Base-by-base conservation (phyloP, 23 red algal genomes). In the Rhodosorus marinus region DNA sequence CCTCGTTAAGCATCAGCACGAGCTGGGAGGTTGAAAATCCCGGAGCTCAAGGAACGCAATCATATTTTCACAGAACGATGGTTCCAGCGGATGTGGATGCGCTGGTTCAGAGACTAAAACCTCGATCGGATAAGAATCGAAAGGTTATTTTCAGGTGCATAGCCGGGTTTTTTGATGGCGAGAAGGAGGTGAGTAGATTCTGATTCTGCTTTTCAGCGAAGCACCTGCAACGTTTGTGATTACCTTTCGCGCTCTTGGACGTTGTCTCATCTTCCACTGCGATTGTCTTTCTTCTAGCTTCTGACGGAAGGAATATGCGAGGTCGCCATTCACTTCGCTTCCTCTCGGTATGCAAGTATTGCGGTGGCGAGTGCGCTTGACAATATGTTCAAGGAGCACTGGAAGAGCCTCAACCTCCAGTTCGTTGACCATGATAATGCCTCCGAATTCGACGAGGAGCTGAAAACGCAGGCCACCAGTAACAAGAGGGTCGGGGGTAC, bases 111-210 rank as follows among this genome's bases (percentile, higher is more conserved):
- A n/a, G n/a, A n/a, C n/a, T n/a, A n/a, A n/a, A n/a, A n/a, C n/a
- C n/a, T n/a, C n/a, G n/a, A n/a, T n/a, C n/a, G n/a, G n/a, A n/a
- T n/a, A n/a, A n/a, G n/a, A n/a, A n/a, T n/a, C n/a, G n/a, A n/a
- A n/a, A n/a, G n/a, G n/a, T n/a, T n/a, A n/a, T n/a, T n/a, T 92
- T 92, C 57, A 35, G 40, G 8, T 62, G 51, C 7, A 58, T 52
- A 28, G 83, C 70, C 29, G 72, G 54, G 29, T 92, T 74, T 59
- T 92, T 56, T 68, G 83, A 92, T 52, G 83, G 83, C 29, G 83
- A 80, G 63, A 69, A 53, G 27, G 72, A 92, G 52, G 43, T 92
- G 9, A 52, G n/a, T n/a, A n/a, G n/a, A n/a, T n/a, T n/a, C n/a
- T n/a, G n/a, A n/a, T n/a, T n/a, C n/a, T n/a, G n/a, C n/a, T n/a